Evolutionary conservation across 2,329 filamentous ascomycete species (phyloP).

Genomic region (Leptographium lundbergii): DNA sequence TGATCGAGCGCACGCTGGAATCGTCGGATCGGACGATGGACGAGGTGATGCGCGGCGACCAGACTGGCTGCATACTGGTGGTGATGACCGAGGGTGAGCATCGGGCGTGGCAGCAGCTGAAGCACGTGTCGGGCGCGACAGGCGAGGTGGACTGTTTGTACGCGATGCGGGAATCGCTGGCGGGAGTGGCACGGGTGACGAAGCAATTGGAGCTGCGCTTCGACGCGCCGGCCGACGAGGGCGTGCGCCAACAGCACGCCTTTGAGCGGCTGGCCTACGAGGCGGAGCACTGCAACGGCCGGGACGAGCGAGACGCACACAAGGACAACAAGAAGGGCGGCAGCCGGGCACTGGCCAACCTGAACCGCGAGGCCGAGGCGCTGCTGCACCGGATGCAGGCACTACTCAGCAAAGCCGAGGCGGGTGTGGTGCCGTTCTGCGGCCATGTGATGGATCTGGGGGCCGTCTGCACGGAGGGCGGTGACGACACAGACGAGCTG

Average conservation of each 20-base stretch:
- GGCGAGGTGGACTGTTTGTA: conserved; percentile 22
- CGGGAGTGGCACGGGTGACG: not conserved
- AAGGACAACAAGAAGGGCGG: not conserved
- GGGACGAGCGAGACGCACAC: not conserved
- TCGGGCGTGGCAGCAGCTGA: conserved; percentile 14
- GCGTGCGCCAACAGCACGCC: conserved; percentile 1
- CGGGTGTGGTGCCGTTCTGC: conserved; percentile 1
- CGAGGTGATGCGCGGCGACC: not conserved
- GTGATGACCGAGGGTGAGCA: not conserved
- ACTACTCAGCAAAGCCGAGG: not conserved
- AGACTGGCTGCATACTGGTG: not conserved
- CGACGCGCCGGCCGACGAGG: not conserved
- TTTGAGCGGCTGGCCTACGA: not conserved
- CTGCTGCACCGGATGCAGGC: not conserved
- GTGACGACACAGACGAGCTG: not conserved
- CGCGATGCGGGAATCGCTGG: conserved; percentile 11
- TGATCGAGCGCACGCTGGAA: not conserved
- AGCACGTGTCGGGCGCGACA: conserved; percentile 5
- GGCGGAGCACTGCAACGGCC: not conserved
- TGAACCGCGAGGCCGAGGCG: not conserved
- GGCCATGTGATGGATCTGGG: not conserved
- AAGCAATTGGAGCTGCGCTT: conserved; percentile 5
- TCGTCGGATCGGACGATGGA: not conserved
- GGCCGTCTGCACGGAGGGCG: not conserved
- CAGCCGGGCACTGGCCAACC: not conserved